These are phyloP conservation scores for Apiotrichum brassicae DNA, from an alignment of 1,284 basidiomycete species.

Conservation along the genomic window DNA sequence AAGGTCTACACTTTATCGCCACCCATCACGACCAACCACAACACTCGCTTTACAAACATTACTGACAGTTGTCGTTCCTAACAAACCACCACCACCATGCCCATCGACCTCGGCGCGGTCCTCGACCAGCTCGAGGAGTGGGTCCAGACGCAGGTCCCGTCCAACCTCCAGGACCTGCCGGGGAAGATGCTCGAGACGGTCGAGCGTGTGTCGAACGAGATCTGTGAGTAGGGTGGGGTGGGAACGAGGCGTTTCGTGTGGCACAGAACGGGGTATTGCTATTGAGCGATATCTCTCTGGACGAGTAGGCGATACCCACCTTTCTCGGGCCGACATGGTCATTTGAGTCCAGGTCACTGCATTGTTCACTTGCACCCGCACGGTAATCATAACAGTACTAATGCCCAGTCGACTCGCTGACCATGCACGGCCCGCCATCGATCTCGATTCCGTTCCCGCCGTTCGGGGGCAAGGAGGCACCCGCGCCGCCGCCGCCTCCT, in stretches of 20 bases:
- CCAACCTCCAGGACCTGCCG: constrained; percentile 42
- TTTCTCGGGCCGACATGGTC: no score
- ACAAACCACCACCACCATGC: no score
- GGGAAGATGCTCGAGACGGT: constrained; percentile 42
- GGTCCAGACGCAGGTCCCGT: constrained; percentile 42
- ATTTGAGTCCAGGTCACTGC: not conserved
- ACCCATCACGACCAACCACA: no score
- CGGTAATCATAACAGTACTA: not conserved
- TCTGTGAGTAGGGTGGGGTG: constrained; percentile 28
- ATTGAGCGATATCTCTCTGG: no score
- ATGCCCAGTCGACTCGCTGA: constrained; percentile 41
- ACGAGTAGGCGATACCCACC: no score
- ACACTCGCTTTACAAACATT: no score
- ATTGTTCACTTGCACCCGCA: not conserved
- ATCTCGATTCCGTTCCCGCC: constrained; percentile 45
- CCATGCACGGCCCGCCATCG: constrained; percentile 40
- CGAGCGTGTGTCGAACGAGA: constrained; percentile 40
- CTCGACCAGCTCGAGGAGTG: constrained; percentile 46
- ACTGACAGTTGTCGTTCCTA: no score
- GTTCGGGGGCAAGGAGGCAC: constrained; percentile 31
- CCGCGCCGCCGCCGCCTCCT: constrained; percentile 31
- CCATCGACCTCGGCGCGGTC: constrained; percentile 31
- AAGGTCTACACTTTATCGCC: no score
- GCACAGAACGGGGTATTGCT: no score
- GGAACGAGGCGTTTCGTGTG: no score